Conservation (phyloP, 352 stramenopile species). For the Pythium biforme region DNA sequence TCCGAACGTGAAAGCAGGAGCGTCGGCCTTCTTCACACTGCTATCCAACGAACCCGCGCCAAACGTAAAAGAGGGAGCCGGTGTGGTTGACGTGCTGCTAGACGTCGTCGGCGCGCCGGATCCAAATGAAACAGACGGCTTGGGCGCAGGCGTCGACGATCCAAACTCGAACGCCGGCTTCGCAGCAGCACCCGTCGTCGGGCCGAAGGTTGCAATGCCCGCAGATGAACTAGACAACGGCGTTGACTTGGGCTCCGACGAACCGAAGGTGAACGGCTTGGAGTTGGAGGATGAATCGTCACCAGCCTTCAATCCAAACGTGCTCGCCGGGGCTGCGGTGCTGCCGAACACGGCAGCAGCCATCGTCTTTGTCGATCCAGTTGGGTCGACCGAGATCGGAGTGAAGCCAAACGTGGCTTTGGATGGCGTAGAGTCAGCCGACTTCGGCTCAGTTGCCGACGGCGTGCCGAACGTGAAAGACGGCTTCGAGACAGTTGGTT, state of each 20-base stretch:
- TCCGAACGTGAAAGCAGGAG: constrained; percentile 36
- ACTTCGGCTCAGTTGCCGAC: constrained; percentile 1
- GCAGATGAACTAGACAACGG: not conserved
- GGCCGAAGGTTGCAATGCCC: not conserved
- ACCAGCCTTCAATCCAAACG: not conserved
- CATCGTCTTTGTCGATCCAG: constrained; percentile 4
- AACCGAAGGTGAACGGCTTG: not conserved
- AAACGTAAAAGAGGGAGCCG: constrained; percentile 26
- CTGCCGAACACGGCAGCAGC: constrained; percentile 16
- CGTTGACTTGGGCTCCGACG: not conserved
- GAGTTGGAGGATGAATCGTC: not conserved
- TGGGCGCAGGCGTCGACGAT: constrained; percentile 23
- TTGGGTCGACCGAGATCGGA: not conserved
- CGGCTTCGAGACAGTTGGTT: constrained; percentile 3
- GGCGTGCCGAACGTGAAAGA: constrained; percentile 12
- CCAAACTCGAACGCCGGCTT: constrained; percentile 53
- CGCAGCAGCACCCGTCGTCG: not conserved
- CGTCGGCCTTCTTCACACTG: constrained; percentile 16
- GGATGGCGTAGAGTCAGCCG: not conserved
- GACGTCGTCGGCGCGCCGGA: constrained; percentile 2
- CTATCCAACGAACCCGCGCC: constrained; percentile 10
- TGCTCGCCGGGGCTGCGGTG: not conserved
- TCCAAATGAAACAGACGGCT: constrained; percentile 44
- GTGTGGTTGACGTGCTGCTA: not conserved
- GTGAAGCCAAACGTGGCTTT: constrained; percentile 1